Conservation (phyloP, 169 alveolate species). For the Miamiensis avidus region DNA sequence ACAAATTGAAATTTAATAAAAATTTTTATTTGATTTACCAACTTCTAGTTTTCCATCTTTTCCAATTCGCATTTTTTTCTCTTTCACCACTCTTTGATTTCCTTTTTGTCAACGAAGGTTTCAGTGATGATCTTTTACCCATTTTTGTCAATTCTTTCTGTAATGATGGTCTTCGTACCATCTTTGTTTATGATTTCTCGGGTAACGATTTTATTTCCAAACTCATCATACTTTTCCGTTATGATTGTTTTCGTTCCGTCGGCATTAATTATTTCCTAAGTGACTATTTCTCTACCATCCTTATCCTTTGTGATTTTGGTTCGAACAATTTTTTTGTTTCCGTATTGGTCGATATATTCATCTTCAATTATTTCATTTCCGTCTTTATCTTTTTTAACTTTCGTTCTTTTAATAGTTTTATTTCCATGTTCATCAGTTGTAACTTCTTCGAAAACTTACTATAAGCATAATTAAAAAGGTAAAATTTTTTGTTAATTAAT, state of each 20-base stretch:
- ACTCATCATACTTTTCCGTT: conserved; percentile 24
- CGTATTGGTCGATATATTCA: conserved; percentile 35
- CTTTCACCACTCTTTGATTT: conserved; percentile 16
- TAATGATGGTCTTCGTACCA: conserved; percentile 30
- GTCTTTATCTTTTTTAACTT: conserved; percentile 38
- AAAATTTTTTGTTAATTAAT: background rate
- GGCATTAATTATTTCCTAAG: conserved; percentile 6
- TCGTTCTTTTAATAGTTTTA: conserved; percentile 33
- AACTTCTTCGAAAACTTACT: conserved; percentile 38
- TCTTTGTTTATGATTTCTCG: conserved; percentile 40
- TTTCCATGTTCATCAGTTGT: conserved; percentile 42
- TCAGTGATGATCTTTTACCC: conserved; percentile 34
- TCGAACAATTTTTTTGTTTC: conserved; percentile 29
- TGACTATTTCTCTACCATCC: conserved; percentile 29
- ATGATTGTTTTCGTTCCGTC: conserved; percentile 14
- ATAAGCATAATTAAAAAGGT: background rate
- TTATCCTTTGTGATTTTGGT: conserved; percentile 24
- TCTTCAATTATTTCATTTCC: conserved; percentile 51
- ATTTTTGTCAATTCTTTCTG: conserved; percentile 40
- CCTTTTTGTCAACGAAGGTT: conserved; percentile 39
- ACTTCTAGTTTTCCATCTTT: conserved; percentile 29
- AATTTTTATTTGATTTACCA: conserved; percentile 5
- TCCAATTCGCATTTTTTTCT: conserved; percentile 28
- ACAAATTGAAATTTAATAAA: background rate
- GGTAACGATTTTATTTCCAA: conserved; percentile 38